A percentile compares a stretch with the other conserved stretches of the same genome.
These are phyloP conservation scores for Populus ilicifolia DNA, from an alignment of 345 rosid species.

Conservation along the genomic window DNA sequence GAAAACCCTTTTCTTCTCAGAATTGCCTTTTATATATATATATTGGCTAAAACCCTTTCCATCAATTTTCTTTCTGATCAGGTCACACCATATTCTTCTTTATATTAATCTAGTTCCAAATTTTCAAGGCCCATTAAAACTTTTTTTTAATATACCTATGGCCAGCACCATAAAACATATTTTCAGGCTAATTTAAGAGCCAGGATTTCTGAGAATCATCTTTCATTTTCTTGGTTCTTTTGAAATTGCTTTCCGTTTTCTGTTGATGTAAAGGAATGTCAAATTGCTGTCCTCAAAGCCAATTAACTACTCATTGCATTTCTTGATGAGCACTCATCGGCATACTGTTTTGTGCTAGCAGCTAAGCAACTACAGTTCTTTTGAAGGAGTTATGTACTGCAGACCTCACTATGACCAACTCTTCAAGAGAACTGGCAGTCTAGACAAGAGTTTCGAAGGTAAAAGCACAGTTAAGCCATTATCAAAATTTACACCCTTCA, in stretches of 20 bases:
- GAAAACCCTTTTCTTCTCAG: neutral
- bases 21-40: neutral
- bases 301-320: neutral
- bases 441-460: slow-evolving; percentile 68
- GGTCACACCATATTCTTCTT: neutral
- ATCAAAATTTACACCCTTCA: neutral
- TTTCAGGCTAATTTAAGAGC: neutral
- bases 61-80: neutral
- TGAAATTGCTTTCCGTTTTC: neutral
- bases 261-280: neutral
- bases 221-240: neutral
- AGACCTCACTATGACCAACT: slow-evolving; percentile 66
- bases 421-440: slow-evolving; percentile 64
- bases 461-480: neutral
- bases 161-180: neutral
- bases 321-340: neutral
- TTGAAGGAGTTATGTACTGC: slow-evolving; percentile 67
- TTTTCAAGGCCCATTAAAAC: neutral
- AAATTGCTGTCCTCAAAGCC: neutral
- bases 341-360: slow-evolving; percentile 13
- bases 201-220: neutral
- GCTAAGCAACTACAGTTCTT: slow-evolving; percentile 57
- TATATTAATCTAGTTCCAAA: neutral
- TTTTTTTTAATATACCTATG: neutral
- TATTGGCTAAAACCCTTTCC: neutral